Evolutionary conservation across 768 basidiomycete species (phyloP), one percentile per base, ranked within the genome.

Genomic region (Boletus pseudopeckii): DNA sequence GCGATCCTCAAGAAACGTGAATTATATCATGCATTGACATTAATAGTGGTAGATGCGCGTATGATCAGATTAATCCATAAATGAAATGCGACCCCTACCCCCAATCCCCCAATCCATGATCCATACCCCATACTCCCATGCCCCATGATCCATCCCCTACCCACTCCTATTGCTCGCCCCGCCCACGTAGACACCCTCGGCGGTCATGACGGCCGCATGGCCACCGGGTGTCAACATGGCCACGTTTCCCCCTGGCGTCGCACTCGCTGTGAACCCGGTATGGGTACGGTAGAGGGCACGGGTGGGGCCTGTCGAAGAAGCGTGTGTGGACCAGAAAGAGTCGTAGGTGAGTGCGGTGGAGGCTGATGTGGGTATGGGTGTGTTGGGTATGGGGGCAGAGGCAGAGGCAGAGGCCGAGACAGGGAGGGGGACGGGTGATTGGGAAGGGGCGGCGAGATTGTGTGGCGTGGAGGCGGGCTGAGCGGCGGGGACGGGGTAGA

Each of bases 241-340:
- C 14, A 69, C 57, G 28, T 69, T 71, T 1, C 68, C 69, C 2
- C 52, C 46, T 4, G 65, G 55, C 2, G 57, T 49, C 0, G 65
- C 63, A 15, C 65, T 69, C 8, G 65, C 58, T 0, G 65, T 56
- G 33, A 69, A 69, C 5, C 68, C 69, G 5, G 65, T 55, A 3
- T 69, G 59, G 2, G 69, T 71, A 7, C 68, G 61, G 26, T 71
- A 69, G 11, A 69, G 61, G 1, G 69, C 57, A 3, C 68, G 67
- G 0, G 67, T 66, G 5, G 62, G 32, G 7, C 66, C 64, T 2
- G 62, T 17, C 4, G 67, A 59, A 0, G 71, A 64, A 18, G 78
- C 68, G 54, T 82, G 80, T 7, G 80, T 74, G 2, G 82, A 82
- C 83, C 82, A 85, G 60, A 84, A 85, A 0, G 80, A 80, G 61